Base-by-base conservation (phyloP, 1,284 basidiomycete species). In the Trichosporon inkin region DNA sequence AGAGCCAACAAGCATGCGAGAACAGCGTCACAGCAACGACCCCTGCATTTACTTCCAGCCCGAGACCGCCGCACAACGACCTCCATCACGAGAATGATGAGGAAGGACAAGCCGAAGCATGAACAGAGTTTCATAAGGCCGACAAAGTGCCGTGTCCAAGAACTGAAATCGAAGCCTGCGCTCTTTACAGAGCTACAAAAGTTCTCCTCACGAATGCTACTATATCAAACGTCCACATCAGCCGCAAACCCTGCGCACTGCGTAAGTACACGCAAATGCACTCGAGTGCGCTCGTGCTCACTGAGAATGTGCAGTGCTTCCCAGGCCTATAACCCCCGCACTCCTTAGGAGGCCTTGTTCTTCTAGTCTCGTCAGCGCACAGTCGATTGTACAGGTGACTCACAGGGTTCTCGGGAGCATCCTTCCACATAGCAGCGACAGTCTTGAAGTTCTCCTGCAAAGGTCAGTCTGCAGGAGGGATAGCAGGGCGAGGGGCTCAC, bases 361-460 rank as follows among this genome's bases (percentile, higher is more conserved):
- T 57, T 57, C 56, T 49, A 14, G 3, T 28, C 22, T 17, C 39
- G 28, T 28, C 28, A 39, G 20, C 10, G 16, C 4, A 16, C 13
- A 16, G 22, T 13, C 7, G 24, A 17, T n/a, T 6, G 20, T 10
- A 1, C 14, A 22, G 19, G 13, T n/a, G n/a, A 70, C 71, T 53
- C 61, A 76, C 75, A 58, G 75, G 75, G 72, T 77, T 77, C 69
- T 77, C 75, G 57, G 75, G 69, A 28, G 73, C 73, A 53, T 17
- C 20, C 60, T 68, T 69, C 75, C 75, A 77, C 60, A 64, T 64
- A 51, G 63, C 62, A 28, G 75, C 75, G 63, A 75, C 72, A 36
- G 68, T 71, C 66, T 75, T 75, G 70, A 76, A 76, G 69, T 74
- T 74, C 22, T 70, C 73, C 73, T 75, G 57, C 2, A 53, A 6